Evolutionary conservation across 1,284 basidiomycete genomes (phyloP), one percentile per base, ranked within the genome.

Genomic region (Wallemia mellicola): DNA sequence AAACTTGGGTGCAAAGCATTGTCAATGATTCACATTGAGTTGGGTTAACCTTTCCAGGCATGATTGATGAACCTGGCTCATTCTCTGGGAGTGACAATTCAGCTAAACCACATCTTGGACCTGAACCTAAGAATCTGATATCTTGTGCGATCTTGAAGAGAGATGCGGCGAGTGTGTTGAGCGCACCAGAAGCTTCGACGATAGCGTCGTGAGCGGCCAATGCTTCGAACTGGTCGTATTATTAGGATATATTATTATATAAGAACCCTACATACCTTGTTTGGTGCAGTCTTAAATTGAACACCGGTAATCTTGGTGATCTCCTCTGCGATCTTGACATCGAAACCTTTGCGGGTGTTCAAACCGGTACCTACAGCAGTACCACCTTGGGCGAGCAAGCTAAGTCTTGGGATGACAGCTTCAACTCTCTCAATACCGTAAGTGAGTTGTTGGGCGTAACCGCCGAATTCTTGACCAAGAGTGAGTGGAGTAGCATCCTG

Each of bases 101-200:
- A 30, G 94, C 94, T 57, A 98, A 77, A 63, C 94, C 94, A 68
- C 94, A 99, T 59, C 94, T 83, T 63, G 94, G 94, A 60, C 94
- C 94, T 59, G 92, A 96, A 28, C 83, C 94, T 64, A 99, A 82
- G 77, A 86, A 98, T 58, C 94, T 82, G 68, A 99, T 94, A 69
- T 99, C 94, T 71, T 99, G 98, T 61, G 92, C 94, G 66, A 98
- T 96, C 77, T 99, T 99, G 88, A 96, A 95, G 63, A 96, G 73
- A 28, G 88, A 94, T 66, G 83, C 86, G 19, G 94, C 94, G 60
- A 99, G 72, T 54, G 85, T 83, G 72, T 98, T 98, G 64, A 99
- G 77, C 11, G 91, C 91, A 61, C 94, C 94, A 61, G 92, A 91
- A 14, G 89, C 82, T 73, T 98, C 94, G 22, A 96, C 89, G 61